A percentile compares a stretch with the other conserved stretches of the same genome.
Evolutionary conservation across 495 filamentous ascomycete genomes (phyloP).

Genomic region (Hyaloscypha hepaticicola): DNA sequence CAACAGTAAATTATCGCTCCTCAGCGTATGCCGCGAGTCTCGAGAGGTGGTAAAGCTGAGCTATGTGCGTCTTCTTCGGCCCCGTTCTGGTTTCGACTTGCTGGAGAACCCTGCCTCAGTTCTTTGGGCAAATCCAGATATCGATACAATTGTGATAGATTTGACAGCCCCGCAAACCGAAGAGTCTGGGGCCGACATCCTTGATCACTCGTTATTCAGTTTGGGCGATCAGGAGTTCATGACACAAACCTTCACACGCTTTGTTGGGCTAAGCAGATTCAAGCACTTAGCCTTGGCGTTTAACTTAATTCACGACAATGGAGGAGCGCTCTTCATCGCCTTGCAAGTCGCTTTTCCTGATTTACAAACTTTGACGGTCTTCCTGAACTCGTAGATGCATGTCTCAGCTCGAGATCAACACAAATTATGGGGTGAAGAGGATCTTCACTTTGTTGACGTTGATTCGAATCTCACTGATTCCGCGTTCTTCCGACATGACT

Average conservation of each 20-base stretch:
- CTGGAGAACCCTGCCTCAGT: background rate
- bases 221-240: conserved; percentile 8
- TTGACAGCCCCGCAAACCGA: background rate
- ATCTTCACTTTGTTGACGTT: conserved; percentile 7
- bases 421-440: background rate
- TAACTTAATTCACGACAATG: conserved; percentile 12
- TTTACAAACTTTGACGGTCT: conserved; percentile 10
- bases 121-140: background rate
- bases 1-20: conserved; percentile 4
- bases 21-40: conserved; percentile 10
- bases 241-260: background rate
- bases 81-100: background rate
- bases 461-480: conserved; percentile 21
- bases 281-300: conserved; percentile 13
- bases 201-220: conserved; percentile 14
- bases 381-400: conserved; percentile 12
- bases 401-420: background rate
- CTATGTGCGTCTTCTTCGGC: background rate
- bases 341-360: conserved; percentile 7
- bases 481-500: background rate
- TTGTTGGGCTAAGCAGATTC: conserved; percentile 5
- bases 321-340: conserved; percentile 2
- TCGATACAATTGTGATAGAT: conserved; percentile 11
- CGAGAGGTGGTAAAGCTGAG: conserved; percentile 2
- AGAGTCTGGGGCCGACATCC: background rate